Evolutionary conservation across 2,329 filamentous ascomycete species (phyloP).

Genomic region (Camillea tinctor): DNA sequence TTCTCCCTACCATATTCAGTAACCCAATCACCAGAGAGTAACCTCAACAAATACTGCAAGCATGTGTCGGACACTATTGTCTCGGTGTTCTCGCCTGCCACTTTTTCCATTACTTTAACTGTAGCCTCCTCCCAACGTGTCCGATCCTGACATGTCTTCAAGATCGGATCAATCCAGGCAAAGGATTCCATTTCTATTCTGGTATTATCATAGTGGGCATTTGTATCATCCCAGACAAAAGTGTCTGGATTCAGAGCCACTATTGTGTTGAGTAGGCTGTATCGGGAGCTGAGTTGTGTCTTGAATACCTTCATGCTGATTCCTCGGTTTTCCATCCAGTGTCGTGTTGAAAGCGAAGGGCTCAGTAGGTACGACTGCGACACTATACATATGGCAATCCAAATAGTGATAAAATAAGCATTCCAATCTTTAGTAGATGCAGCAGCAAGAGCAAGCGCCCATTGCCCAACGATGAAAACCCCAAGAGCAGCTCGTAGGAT

Average conservation of each 20-base stretch:
- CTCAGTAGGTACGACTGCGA: not conserved
- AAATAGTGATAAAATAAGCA: slow-evolving; percentile 5
- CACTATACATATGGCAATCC: slow-evolving; percentile 4
- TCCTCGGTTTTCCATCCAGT: not conserved
- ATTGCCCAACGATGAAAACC: slow-evolving; percentile 3
- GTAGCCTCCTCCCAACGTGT: slow-evolving; percentile 4
- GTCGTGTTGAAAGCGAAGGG: not conserved
- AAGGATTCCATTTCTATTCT: not conserved
- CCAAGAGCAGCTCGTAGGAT: not conserved
- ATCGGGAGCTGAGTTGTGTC: not conserved
- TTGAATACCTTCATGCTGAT: not conserved
- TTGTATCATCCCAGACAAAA: not conserved
- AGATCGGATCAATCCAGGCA: slow-evolving; percentile 4
- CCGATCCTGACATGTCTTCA: not conserved
- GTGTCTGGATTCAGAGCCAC: slow-evolving; percentile 5
- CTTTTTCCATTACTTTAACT: not conserved
- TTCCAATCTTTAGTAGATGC: slow-evolving; percentile 1
- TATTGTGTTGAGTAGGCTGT: slow-evolving; percentile 4
- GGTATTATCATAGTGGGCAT: not conserved
- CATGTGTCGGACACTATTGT: too few species aligned
- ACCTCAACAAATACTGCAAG: too few species aligned
- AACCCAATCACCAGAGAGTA: too few species aligned
- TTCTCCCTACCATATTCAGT: too few species aligned
- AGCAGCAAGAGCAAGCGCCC: slow-evolving; percentile 3
- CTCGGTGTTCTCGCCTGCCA: not conserved